Evolutionary conservation across 768 basidiomycete species (phyloP).

Genomic region (Suillus americanus): DNA sequence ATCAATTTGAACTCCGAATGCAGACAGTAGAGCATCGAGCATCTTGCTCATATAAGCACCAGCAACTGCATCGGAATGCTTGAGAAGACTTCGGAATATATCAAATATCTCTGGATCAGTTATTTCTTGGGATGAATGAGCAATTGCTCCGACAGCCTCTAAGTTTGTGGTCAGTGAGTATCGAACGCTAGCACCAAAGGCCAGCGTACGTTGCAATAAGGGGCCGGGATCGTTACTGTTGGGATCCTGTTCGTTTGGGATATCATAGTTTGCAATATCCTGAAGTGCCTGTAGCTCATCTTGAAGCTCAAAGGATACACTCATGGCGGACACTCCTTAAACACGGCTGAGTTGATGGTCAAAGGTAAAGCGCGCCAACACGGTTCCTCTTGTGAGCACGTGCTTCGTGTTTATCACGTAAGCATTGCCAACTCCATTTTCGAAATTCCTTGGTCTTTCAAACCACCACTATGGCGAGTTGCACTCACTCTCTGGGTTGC

Average conservation of each 20-base stretch:
- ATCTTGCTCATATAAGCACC: slow-evolving; percentile 77
- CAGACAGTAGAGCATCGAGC: slow-evolving; percentile 83
- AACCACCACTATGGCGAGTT: slow-evolving; percentile 28
- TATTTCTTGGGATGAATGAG: slow-evolving; percentile 74
- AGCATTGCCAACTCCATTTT: neutral
- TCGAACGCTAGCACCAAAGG: neutral
- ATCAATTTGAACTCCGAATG: slow-evolving; percentile 71
- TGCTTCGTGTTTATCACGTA: slow-evolving; percentile 24
- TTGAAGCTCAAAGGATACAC: slow-evolving; percentile 66
- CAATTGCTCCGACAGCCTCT: slow-evolving; percentile 83
- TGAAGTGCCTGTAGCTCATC: slow-evolving; percentile 71
- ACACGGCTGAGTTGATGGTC: slow-evolving; percentile 5
- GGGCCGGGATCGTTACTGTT: slow-evolving; percentile 50
- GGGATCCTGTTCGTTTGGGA: slow-evolving; percentile 68
- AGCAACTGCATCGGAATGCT: slow-evolving; percentile 63
- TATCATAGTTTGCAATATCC: slow-evolving; percentile 60
- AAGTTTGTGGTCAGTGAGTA: slow-evolving; percentile 14
- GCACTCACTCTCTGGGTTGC: neutral
- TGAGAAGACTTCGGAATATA: slow-evolving; percentile 78
- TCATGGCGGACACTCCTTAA: slow-evolving; percentile 29
- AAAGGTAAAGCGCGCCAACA: slow-evolving; percentile 14
- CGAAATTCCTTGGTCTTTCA: neutral
- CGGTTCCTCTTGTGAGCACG: slow-evolving; percentile 19
- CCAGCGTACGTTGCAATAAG: slow-evolving; percentile 57
- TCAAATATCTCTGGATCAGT: slow-evolving; percentile 71